Base-by-base conservation (phyloP, 1,284 basidiomycete genomes). In the Trichosporon sp. region DNA sequence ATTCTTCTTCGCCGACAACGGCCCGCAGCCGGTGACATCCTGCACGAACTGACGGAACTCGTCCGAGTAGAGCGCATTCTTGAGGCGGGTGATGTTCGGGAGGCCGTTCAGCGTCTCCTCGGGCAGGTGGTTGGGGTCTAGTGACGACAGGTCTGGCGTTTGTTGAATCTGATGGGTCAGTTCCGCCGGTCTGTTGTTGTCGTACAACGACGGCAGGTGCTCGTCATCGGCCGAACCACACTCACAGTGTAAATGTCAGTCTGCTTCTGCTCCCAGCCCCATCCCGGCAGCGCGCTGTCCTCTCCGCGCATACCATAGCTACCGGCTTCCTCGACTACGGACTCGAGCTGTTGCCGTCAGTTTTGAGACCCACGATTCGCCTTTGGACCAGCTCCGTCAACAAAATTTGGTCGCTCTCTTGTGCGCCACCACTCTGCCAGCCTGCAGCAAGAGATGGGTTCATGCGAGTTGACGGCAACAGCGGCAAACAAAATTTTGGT, bases 171-270 rank as follows among this genome's bases (percentile, higher is more conserved):
- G 64, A 1, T 26, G 37, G 63, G 68, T 73, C 54, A 63, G 59
- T 37, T 37, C 35, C 35, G 35, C 35, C 5, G 35, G 6, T 10
- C 35, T 26, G 26, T 16, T 54, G 26, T 14, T 12, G 12, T 35
- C 38, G 26, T 10, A 19, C 65, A 3, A 14, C n/a, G n/a, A 4
- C 8, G 48, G n/a, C 19, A 19, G 40, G 10, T 31, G 65, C 26
- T 43, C 26, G 21, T 21, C 11, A 66, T 46, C 46, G 21, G 12
- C 31, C 48, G 26, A 26, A 26, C 26, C 26, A 21, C 5, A 73
- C 86, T 70, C 73, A 92, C 94, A 89, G 95, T 96, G 89, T 98
- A 99, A 76, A 99, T 99, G 81, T 99, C 96, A 5, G 96, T 99
- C 87, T 98, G 94, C 86, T 98, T 99, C 84, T 95, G 92, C 6